Percentiles rank a stretch among this genome's conserved stretches.
Conservation (phyloP, 371 early-diverging fungal species). For the Mortierella sp. region DNA sequence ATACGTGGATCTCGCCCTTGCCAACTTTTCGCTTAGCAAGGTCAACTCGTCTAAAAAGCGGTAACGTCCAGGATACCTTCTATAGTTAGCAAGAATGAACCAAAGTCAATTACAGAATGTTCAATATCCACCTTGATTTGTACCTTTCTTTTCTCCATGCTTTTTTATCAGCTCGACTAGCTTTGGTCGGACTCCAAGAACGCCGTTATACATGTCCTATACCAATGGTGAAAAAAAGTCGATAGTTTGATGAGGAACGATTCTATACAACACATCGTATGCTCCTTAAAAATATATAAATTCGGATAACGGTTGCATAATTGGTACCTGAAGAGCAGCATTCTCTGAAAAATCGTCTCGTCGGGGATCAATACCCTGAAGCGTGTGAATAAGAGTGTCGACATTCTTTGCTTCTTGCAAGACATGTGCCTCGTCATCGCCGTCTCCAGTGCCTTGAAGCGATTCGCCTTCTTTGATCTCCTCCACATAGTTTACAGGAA, state of each 20-base stretch:
- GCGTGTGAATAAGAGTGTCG: slow-evolving; percentile 79
- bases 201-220: slow-evolving; percentile 48
- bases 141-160: slow-evolving; percentile 47
- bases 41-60: slow-evolving; percentile 31
- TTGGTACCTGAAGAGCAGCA: slow-evolving; percentile 77
- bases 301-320: neutral
- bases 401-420: slow-evolving; percentile 79
- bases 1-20: slow-evolving; percentile 43
- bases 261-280: neutral
- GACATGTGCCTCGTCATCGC: slow-evolving; percentile 78
- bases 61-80: neutral
- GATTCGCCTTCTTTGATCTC: slow-evolving; percentile 41
- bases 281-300: neutral
- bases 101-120: neutral
- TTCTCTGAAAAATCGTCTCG: slow-evolving; percentile 90
- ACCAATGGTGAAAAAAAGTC: neutral
- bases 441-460: slow-evolving; percentile 60
- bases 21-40: slow-evolving; percentile 36
- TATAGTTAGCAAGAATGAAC: neutral
- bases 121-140: neutral
- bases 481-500: slow-evolving; percentile 91
- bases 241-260: neutral
- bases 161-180: slow-evolving; percentile 49
- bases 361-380: slow-evolving; percentile 80
- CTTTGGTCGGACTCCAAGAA: slow-evolving; percentile 42